These are phyloP conservation scores for Teunomyces aglyptinius DNA, from an alignment of 805 yeast genomes.

Conservation along the genomic window DNA sequence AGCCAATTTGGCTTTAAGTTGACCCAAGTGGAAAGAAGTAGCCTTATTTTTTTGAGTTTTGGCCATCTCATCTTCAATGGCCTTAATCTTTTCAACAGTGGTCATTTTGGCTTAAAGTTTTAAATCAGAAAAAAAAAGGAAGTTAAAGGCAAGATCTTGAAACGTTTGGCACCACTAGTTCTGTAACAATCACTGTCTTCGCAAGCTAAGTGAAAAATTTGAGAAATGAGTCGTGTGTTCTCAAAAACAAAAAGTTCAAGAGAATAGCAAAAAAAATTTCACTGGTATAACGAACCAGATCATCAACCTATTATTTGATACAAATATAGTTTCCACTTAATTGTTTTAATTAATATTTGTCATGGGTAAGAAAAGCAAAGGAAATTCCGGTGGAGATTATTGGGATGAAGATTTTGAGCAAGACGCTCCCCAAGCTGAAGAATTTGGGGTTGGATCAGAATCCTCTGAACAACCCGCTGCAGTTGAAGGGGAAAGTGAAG, in stretches of 20 bases:
- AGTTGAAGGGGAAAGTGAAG: constrained; percentile 19
- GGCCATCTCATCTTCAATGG: constrained; percentile 97
- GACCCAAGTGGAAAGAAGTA: constrained; percentile 96
- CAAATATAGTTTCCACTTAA: constrained; percentile 2
- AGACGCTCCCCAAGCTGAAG: constrained; percentile 38
- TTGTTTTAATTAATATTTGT: constrained; percentile 8
- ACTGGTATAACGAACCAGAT: constrained; percentile 1
- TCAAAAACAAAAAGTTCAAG: constrained; percentile 6
- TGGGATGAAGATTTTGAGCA: constrained; percentile 69
- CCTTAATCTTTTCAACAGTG: constrained; percentile 63
- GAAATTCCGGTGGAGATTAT: constrained; percentile 63
- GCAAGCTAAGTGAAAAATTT: constrained; percentile 5
- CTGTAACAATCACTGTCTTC: not conserved
- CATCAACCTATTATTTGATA: not conserved
- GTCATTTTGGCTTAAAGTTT: constrained; percentile 29
- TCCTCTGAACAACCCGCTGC: constrained; percentile 18
- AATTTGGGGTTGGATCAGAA: constrained; percentile 29
- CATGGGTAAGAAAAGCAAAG: constrained; percentile 64
- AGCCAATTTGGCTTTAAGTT: constrained; percentile 93
- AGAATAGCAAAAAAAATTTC: constrained; percentile 14
- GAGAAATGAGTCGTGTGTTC: constrained; percentile 16
- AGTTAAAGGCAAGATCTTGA: no score
- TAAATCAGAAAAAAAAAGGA: not conserved
- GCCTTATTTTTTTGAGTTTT: constrained; percentile 97
- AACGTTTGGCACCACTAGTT: not conserved